Evolutionary conservation across 2,329 filamentous ascomycete genomes (phyloP).

Genomic region (Aspergillus pseudoglaucus): DNA sequence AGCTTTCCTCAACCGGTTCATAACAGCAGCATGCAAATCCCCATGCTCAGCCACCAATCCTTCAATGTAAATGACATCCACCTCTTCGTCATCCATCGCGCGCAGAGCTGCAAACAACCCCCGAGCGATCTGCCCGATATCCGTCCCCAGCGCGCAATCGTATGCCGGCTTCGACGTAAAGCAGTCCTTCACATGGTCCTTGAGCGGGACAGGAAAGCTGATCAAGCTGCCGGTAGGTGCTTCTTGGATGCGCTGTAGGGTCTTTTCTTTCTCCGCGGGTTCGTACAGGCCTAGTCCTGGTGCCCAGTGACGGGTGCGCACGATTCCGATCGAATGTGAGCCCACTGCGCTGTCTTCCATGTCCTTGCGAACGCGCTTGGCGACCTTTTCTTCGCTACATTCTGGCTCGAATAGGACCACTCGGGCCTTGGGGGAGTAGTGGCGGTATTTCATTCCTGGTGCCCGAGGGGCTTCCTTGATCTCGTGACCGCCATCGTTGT

Average conservation of each 20-base stretch:
- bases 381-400: conserved; percentile 20
- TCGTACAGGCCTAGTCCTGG: conserved; percentile 23
- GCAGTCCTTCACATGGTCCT: conserved; percentile 12
- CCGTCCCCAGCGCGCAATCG: conserved; percentile 66
- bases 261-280: conserved; percentile 15
- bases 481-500: conserved; percentile 66
- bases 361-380: conserved; percentile 28
- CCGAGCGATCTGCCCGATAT: conserved; percentile 69
- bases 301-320: conserved; percentile 34
- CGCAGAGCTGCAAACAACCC: conserved; percentile 82
- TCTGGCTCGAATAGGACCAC: conserved; percentile 74
- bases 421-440: conserved; percentile 85
- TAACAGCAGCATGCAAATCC: conserved; percentile 78
- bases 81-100: conserved; percentile 71
- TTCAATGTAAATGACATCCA: conserved; percentile 83
- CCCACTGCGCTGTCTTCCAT: conserved; percentile 23
- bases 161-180: conserved; percentile 40
- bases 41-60: conserved; percentile 66
- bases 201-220: conserved; percentile 21
- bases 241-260: conserved; percentile 16
- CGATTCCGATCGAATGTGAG: conserved; percentile 31
- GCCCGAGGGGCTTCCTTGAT: conserved; percentile 66
- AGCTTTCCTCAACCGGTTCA: conserved; percentile 76
- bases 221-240: conserved; percentile 19
- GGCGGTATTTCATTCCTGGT: conserved; percentile 98